phyloP scores from a whole-genome alignment of 257 asterid genomes.

The Ilex asprella region DNA sequence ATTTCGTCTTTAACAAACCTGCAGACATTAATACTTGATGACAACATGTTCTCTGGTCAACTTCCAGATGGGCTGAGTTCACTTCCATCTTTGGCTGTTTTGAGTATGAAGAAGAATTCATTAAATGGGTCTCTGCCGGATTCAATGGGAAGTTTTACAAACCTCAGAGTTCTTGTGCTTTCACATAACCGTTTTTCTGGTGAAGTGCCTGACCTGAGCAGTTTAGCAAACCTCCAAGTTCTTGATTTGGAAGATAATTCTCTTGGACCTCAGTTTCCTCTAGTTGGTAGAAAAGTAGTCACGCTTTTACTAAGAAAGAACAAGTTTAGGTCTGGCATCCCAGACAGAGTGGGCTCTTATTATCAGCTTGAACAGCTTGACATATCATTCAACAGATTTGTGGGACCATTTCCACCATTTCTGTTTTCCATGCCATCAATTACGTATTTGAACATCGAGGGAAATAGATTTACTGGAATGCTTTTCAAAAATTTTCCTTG shows the following conservation, averaged over 20 bases:
- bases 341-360: conserved; percentile 50
- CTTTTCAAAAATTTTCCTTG: conserved; percentile 52
- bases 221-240: conserved; percentile 61
- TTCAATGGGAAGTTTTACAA: conserved; percentile 39
- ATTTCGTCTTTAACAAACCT: conserved; percentile 45
- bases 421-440: conserved; percentile 63
- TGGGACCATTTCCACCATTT: conserved; percentile 73
- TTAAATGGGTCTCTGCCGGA: conserved; percentile 51
- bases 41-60: conserved; percentile 56
- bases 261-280: conserved; percentile 72
- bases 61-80: conserved; percentile 45
- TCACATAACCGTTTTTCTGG: conserved; percentile 67
- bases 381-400: conserved; percentile 61
- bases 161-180: conserved; percentile 57
- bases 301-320: conserved; percentile 52
- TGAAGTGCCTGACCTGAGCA: conserved; percentile 66
- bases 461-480: conserved; percentile 72
- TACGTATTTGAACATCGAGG: conserved; percentile 45
- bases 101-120: conserved; percentile 56
- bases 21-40: conserved; percentile 59
- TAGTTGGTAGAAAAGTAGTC: conserved; percentile 36
- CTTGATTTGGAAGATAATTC: conserved; percentile 55
- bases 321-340: conserved; percentile 51
- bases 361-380: conserved; percentile 54
- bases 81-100: conserved; percentile 56